Conservation (phyloP, 805 yeast species). For the Citeromyces matritensis region DNA sequence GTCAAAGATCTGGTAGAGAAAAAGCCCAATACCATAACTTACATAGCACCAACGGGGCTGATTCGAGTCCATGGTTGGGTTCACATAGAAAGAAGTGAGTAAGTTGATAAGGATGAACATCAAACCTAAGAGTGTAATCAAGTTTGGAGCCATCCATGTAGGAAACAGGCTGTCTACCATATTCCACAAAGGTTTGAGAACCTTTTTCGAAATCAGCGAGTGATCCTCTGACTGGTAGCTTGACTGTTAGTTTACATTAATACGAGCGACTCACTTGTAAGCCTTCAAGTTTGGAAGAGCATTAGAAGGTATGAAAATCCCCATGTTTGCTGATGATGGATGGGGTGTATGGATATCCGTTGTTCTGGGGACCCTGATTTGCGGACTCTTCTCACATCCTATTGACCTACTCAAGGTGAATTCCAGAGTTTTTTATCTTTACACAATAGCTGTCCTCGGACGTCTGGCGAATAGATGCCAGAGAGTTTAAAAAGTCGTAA, state of each 20-base stretch:
- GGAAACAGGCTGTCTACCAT: conserved; percentile 67
- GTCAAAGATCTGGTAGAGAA: conserved; percentile 88
- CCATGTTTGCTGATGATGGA: conserved; percentile 17
- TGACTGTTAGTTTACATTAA: not conserved
- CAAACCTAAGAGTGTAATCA: conserved; percentile 72
- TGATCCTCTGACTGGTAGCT: conserved; percentile 66
- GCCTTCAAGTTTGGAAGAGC: conserved; percentile 27
- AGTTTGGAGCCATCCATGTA: conserved; percentile 81
- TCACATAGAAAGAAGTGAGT: conserved; percentile 49
- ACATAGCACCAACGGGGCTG: conserved; percentile 69
- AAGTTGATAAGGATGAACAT: conserved; percentile 54
- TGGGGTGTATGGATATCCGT: not conserved
- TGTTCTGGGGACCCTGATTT: not conserved
- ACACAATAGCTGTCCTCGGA: too few relatives aligned
- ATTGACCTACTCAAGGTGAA: not conserved
- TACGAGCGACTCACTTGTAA: conserved; percentile 20
- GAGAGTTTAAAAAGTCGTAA: too few relatives aligned
- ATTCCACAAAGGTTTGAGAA: conserved; percentile 76
- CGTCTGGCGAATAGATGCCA: too few relatives aligned
- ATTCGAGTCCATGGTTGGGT: conserved; percentile 46
- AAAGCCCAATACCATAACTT: conserved; percentile 67
- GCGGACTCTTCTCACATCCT: not conserved
- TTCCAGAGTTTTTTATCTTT: too few relatives aligned
- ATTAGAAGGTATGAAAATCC: conserved; percentile 27
- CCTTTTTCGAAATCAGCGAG: conserved; percentile 57